Base-by-base conservation (phyloP, 2,329 filamentous ascomycete species). In the Blastomyces silverae region DNA sequence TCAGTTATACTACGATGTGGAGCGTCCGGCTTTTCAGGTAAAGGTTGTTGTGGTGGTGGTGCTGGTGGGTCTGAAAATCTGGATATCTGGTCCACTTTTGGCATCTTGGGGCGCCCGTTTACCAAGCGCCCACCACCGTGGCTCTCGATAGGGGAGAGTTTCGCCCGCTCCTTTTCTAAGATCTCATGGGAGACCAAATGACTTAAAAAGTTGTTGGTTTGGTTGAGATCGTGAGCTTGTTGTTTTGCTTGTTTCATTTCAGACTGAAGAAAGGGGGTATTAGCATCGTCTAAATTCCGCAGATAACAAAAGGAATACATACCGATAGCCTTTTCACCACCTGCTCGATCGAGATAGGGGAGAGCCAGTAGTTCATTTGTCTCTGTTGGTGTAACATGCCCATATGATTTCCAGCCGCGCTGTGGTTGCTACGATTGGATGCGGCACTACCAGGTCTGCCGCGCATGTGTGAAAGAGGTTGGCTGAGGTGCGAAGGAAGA, bases 51-150 rank as follows among this genome's bases (percentile, higher is more conserved):
- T 37, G 93, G 93, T 34, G 93, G 93, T 8, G 93, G 93, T 28
- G 92, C 93, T 3, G 93, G 93, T 61, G 93, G 93, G 65, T 97
- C 92, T 0, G 91, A 94, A 74, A 97, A 97, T 62, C 92, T 85
- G 4, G 90, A 85, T 71, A 94, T 93, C 52, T 87, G 81, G 72
- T 96, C 92, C 25, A 86, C 79, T 69, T 91, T 88, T 58, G 81
- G 77, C 65, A 79, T 75, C 68, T 80, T 61, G 10, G 76, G 75
- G 42, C 76, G 75, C 59, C 79, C 79, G 66, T 81, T 82, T n/a
- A 79, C 69, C 66, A 79, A 79, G 56, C 74, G 75, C 61, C 71
- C 79, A 77, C 66, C 79, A 71, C 66, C 72, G 75, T 69, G 80
- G 61, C 66, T 75, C 61, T 78, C 79, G 68, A 70, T 80, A 70